Conservation (phyloP, 2,329 filamentous ascomycete species). For the Botrytis medusae region DNA sequence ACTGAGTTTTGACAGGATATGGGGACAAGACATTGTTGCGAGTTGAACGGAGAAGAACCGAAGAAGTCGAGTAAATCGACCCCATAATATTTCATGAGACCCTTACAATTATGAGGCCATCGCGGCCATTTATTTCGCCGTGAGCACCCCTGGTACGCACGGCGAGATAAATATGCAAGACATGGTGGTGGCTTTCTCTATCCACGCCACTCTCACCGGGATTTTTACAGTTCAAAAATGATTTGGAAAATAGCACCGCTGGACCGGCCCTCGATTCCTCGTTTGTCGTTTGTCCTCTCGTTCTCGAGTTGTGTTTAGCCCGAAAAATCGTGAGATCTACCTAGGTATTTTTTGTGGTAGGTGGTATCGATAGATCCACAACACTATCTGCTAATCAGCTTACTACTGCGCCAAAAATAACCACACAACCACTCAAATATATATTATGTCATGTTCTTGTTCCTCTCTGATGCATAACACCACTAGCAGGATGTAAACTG, state of each 20-base stretch:
- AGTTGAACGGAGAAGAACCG: slow-evolving; percentile 11
- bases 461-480: slow-evolving; percentile 8
- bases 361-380: slow-evolving; percentile 7
- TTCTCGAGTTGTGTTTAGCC: neutral
- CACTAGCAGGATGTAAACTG: neutral
- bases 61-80: slow-evolving; percentile 8
- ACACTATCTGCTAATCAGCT: slow-evolving; percentile 5
- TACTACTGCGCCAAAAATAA: slow-evolving; percentile 13
- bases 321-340: neutral
- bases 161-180: slow-evolving; percentile 19
- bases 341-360: neutral
- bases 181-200: neutral
- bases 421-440: neutral
- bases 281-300: neutral
- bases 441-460: slow-evolving; percentile 6
- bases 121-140: slow-evolving; percentile 9
- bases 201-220: slow-evolving; percentile 2
- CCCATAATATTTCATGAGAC: neutral
- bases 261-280: neutral
- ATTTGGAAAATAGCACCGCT: neutral
- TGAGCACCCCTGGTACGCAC: slow-evolving; percentile 11
- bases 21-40: neutral
- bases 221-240: neutral
- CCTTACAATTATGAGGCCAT: slow-evolving; percentile 5
- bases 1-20: neutral